Evolutionary conservation across 1,284 basidiomycete species (phyloP).

Genomic region (Apiotrichum siamense): DNA sequence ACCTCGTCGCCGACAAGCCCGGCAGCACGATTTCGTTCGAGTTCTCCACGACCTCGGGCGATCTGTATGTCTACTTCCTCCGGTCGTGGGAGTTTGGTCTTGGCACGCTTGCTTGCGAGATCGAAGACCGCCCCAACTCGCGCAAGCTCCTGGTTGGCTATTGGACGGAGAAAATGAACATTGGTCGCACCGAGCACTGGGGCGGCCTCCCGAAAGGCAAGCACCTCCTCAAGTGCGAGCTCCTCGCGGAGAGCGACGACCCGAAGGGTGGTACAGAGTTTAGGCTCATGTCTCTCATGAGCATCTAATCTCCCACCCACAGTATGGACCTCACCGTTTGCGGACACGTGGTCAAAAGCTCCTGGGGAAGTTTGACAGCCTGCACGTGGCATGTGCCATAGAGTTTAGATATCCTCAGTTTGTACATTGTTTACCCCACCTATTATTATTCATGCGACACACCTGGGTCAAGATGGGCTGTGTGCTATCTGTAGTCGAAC

Average conservation of each 20-base stretch:
- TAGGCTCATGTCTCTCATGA: conserved; percentile 14
- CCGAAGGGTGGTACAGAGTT: conserved; percentile 10
- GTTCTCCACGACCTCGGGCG: conserved; percentile 23
- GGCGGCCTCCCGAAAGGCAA: background rate
- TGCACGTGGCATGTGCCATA: no score
- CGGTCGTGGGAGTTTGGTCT: conserved; percentile 30
- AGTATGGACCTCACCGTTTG: no score
- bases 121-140: conserved; percentile 26
- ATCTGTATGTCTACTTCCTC: conserved; percentile 35
- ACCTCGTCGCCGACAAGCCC: conserved; percentile 33
- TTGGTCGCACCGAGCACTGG: background rate
- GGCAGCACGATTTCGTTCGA: conserved; percentile 35
- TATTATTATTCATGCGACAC: no score
- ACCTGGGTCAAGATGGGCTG: no score
- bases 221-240: conserved; percentile 1
- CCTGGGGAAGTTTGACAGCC: no score
- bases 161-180: conserved; percentile 28
- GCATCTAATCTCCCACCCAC: no score
- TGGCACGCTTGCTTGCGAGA: conserved; percentile 36
- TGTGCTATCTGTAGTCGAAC: no score
- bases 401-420: no score
- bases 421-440: no score
- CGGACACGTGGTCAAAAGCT: no score
- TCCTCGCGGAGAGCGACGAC: conserved; percentile 7
- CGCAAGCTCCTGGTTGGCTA: conserved; percentile 26